Evolutionary conservation across 257 asterid species (phyloP), one percentile per base, ranked within the genome.

Genomic region (Gentiana dahurica): DNA sequence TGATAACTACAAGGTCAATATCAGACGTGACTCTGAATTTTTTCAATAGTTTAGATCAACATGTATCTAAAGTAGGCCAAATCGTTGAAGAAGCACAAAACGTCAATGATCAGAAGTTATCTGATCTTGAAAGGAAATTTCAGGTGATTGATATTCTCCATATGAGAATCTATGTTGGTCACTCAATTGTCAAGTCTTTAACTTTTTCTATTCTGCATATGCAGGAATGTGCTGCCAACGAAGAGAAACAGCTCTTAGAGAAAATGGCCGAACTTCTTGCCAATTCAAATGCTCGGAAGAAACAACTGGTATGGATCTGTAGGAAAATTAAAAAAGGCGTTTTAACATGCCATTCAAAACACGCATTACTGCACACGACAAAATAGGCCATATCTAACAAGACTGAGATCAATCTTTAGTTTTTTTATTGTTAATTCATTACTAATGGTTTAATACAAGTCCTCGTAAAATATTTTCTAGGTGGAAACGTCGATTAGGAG

Each of bases 241-340:
- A 91, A 81, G 98, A 91, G 79, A 85, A 66, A 59, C 93, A 85
- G 72, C 87, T 91, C 60, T 72, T 91, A 65, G 87, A 75, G 66
- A 88, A 91, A 73, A 96, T 91, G 58, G 98, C 97, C 5, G 97
- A 91, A 69, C 80, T 91, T 65, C 94, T 91, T 64, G 94, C 96
- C 34, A 72, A 68, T 65, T 91, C 98, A 64, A 87, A 87, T 77
- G 82, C 88, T 65, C 77, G 97, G 81, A 92, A 92, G 84, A 83
- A 73, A 69, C 79, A 81, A 62, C 73, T 92, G 98, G 98, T 91
- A 73, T 46, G 24, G 24, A 15, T 15, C 24, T 15, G 24, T 15
- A 15, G 24, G 24, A 15, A 15, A 15, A 32, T 36, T 52, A 33
- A 12, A 9, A 34, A 44, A 55, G 51, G 46, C n/a, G 24, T 3